These are phyloP conservation scores for Kalaharituber pfeilii DNA, from an alignment of 2,329 filamentous ascomycete genomes.

Conservation along the genomic window DNA sequence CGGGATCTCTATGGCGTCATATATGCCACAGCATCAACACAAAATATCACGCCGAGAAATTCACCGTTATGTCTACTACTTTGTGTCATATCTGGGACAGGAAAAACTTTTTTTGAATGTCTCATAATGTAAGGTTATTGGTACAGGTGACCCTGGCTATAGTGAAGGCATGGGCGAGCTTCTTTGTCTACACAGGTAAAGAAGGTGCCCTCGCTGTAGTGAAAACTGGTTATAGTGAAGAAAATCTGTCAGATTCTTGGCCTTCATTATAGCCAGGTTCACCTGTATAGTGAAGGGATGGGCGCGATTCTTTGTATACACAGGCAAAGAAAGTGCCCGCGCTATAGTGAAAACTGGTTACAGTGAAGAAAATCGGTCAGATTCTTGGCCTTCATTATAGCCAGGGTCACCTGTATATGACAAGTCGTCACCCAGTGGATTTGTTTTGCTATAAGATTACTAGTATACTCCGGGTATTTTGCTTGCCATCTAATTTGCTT, in stretches of 20 bases:
- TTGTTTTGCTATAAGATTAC: conserved; percentile 82
- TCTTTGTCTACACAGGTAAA: no score
- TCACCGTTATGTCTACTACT: conserved; percentile 90
- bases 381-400: no score
- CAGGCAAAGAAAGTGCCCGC: no score
- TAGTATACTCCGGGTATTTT: no score
- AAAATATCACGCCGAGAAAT: conserved; percentile 84
- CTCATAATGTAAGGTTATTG: conserved; percentile 62
- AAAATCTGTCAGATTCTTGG: no score
- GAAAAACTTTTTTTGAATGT: conserved; percentile 89
- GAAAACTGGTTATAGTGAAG: no score
- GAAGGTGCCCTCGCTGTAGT: no score
- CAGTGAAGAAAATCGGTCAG: no score
- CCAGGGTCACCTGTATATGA: conserved; percentile 69
- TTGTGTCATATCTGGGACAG: conserved; percentile 78
- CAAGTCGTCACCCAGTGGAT: conserved; percentile 86
- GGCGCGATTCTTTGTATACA: no score
- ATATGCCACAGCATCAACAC: conserved; percentile 83
- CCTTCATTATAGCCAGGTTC: no score
- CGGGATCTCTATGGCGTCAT: conserved; percentile 47
- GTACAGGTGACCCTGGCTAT: conserved; percentile 74
- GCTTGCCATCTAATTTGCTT: neutral
- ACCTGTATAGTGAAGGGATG: no score
- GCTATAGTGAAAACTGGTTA: no score
- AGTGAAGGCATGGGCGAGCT: conserved; percentile 58